Percentiles rank a stretch among this genome's conserved stretches.
These are phyloP conservation scores for Tylopilus sp. DNA, from an alignment of 768 basidiomycete species.

Conservation along the genomic window DNA sequence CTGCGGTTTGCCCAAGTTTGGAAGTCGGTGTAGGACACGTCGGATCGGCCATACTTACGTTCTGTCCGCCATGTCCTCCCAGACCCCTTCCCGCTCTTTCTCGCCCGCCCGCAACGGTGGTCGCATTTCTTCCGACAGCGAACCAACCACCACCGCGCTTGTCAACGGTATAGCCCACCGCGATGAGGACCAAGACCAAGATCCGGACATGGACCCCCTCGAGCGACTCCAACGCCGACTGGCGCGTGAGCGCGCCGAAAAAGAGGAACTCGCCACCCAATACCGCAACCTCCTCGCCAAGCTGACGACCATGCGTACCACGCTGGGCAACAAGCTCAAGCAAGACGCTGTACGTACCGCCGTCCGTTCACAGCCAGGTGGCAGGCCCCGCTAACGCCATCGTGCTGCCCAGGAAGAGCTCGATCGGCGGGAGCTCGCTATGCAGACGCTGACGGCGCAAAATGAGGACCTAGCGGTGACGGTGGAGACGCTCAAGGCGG, in stretches of 20 bases:
- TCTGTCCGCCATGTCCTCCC: constrained; percentile 17
- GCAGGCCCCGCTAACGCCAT: not conserved
- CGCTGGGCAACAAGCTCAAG: constrained; percentile 89
- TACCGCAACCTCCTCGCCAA: constrained; percentile 85
- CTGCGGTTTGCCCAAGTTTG: constrained; percentile 7
- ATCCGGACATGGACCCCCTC: constrained; percentile 46
- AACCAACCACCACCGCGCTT: constrained; percentile 32
- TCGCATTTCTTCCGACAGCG: constrained; percentile 43
- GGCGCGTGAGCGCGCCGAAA: constrained; percentile 74
- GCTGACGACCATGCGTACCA: constrained; percentile 89
- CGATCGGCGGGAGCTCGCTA: constrained; percentile 82
- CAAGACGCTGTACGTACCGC: constrained; percentile 83
- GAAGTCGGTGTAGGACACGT: constrained; percentile 11
- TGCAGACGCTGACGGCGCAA: constrained; percentile 74
- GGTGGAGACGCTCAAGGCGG: constrained; percentile 74
- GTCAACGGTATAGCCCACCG: constrained; percentile 35
- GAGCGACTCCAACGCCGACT: constrained; percentile 71
- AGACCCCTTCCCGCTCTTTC: constrained; percentile 31
- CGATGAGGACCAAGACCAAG: constrained; percentile 42
- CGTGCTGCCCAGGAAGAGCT: constrained; percentile 82
- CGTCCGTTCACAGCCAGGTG: not conserved
- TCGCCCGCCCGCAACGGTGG: constrained; percentile 24
- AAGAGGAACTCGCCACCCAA: constrained; percentile 80
- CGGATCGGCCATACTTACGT: not conserved
- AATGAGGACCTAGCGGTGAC: constrained; percentile 71